These are phyloP conservation scores for Paspalum vaginatum DNA, from an alignment of 176 grass and related monocot species.

Conservation along the genomic window DNA sequence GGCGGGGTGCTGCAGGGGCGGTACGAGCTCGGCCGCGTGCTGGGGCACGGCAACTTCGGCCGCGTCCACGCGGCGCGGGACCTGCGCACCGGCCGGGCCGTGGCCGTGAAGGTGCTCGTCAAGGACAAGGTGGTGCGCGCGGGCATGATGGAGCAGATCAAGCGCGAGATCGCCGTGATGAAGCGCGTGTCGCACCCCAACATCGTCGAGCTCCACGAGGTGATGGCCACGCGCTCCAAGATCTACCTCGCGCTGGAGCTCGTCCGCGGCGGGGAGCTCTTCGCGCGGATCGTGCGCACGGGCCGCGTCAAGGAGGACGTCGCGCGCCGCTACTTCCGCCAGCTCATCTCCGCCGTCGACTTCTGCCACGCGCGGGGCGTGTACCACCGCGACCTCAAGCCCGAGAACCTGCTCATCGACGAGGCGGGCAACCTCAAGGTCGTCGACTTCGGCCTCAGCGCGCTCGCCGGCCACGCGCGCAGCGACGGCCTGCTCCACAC, in stretches of 20 bases:
- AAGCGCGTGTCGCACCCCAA: constrained; percentile 83
- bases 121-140: constrained; percentile 80
- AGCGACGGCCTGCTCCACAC: constrained; percentile 94
- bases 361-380: constrained; percentile 98
- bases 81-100: constrained; percentile 56
- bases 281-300: constrained; percentile 53
- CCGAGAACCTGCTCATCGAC: constrained; percentile 93
- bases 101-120: constrained; percentile 77
- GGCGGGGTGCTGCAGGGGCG: constrained; percentile 62
- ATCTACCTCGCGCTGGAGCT: constrained; percentile 98
- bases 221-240: constrained; percentile 93
- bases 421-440: constrained; percentile 85
- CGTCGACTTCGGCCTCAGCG: constrained; percentile 86
- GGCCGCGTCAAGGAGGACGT: constrained; percentile 83
- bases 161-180: constrained; percentile 91
- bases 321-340: constrained; percentile 75
- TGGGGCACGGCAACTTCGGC: constrained; percentile 83
- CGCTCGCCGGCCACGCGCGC: constrained; percentile 72
- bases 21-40: constrained; percentile 83
- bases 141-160: constrained; percentile 80
- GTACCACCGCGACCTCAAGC: constrained; percentile 95
- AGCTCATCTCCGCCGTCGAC: constrained; percentile 84
- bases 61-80: constrained; percentile 83
- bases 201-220: constrained; percentile 90
- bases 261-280: constrained; percentile 91